phyloP scores from a whole-genome alignment of 306 rosid genomes.

The Prunus mume region DNA sequence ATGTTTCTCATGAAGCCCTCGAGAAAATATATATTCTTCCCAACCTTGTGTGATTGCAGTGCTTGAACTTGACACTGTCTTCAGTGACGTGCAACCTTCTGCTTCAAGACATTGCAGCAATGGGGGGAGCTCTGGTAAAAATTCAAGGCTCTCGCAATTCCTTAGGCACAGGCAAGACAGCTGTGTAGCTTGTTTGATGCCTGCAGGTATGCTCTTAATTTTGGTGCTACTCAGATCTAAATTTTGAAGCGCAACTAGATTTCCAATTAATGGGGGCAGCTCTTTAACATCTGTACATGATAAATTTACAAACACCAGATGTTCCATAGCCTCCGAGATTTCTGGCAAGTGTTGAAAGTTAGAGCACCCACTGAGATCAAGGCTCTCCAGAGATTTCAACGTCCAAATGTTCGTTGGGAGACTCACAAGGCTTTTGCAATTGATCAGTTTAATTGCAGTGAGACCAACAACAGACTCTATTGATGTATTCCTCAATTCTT shows the following conservation, averaged over 20 bases:
- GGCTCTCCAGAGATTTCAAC: not conserved
- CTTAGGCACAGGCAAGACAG: not conserved
- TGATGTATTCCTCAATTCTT: not conserved
- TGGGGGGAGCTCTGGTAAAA: conserved; percentile 32
- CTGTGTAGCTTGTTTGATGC: conserved; percentile 3
- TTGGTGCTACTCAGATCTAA: too few species aligned
- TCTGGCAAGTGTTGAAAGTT: not conserved
- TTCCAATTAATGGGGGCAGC: not conserved
- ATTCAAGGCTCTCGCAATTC: not conserved
- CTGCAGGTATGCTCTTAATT: not conserved
- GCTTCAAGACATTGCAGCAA: not conserved
- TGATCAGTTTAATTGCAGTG: accelerated
- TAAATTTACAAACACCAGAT: too few species aligned
- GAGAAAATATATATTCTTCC: not conserved
- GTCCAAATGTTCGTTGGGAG: not conserved
- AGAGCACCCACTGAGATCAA: not conserved
- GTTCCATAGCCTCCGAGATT: not conserved
- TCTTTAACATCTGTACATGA: accelerated
- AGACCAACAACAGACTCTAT: not conserved
- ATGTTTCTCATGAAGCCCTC: not conserved
- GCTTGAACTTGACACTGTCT: not conserved
- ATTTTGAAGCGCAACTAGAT: not conserved
- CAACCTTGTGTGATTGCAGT: not conserved
- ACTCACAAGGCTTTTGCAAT: not conserved
- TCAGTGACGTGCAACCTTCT: not conserved